These are phyloP conservation scores for Wakefieldia striispora DNA, from an alignment of 768 basidiomycete genomes.

Conservation along the genomic window DNA sequence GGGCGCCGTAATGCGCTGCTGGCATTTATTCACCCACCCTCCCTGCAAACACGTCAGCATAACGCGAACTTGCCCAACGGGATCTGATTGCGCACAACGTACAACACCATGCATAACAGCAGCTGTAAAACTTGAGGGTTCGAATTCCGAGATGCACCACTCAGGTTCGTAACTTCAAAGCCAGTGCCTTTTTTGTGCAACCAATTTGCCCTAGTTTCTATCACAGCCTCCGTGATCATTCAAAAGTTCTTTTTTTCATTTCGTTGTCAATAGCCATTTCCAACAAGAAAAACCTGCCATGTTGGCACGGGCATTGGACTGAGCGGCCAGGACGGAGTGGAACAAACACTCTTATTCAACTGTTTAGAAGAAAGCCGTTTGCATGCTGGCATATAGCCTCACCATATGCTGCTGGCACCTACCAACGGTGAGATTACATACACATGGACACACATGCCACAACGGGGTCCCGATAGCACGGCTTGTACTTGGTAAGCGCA, in stretches of 20 bases:
- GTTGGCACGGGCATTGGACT: constrained; percentile 15
- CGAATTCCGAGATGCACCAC: constrained; percentile 20
- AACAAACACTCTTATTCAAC: constrained; percentile 12
- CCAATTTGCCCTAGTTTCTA: constrained; percentile 13
- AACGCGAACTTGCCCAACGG: constrained; percentile 15
- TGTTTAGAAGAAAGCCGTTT: constrained; percentile 9
- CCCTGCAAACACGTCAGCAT: constrained; percentile 29
- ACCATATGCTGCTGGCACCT: constrained; percentile 24
- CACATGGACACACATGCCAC: constrained; percentile 13
- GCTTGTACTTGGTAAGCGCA: constrained; percentile 14
- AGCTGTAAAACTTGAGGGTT: constrained; percentile 18
- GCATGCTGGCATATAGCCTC: constrained; percentile 15
- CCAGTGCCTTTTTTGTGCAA: constrained; percentile 6
- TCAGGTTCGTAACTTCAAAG: constrained; percentile 23
- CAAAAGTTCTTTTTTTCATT: constrained; percentile 16
- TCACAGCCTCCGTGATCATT: constrained; percentile 12
- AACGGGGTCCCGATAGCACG: constrained; percentile 17
- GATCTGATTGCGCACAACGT: constrained; percentile 30
- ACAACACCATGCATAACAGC: constrained; percentile 19
- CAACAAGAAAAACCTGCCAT: constrained; percentile 9
- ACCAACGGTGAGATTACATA: constrained; percentile 25
- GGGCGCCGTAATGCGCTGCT: constrained; percentile 30
- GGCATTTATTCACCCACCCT: constrained; percentile 27
- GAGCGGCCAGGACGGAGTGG: constrained; percentile 4
- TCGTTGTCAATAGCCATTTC: constrained; percentile 11